phyloP scores from a whole-genome alignment of 2,329 filamentous ascomycete species.

The Fusarium sp. region DNA sequence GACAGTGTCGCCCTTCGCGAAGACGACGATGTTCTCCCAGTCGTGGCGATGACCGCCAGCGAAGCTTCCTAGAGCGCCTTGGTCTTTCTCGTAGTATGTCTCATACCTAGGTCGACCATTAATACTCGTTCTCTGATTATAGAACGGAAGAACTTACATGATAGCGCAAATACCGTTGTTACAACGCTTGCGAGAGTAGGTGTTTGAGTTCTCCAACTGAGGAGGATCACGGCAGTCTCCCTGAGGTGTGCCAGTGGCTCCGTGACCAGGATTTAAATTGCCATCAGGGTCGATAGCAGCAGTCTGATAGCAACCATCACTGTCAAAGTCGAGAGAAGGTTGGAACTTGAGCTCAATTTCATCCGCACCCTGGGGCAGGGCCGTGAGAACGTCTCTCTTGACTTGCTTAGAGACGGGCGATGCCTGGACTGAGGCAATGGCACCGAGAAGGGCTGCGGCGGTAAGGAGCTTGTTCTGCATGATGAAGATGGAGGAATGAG shows the following conservation, averaged over 20 bases:
- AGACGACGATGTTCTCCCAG: slow-evolving; percentile 57
- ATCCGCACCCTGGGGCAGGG: slow-evolving; percentile 51
- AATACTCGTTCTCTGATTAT: not conserved
- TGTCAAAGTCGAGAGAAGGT: slow-evolving; percentile 55
- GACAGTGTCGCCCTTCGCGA: slow-evolving; percentile 41
- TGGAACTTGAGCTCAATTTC: slow-evolving; percentile 52
- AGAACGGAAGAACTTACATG: slow-evolving; percentile 34
- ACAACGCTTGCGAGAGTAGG: slow-evolving; percentile 50
- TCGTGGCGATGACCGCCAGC: slow-evolving; percentile 56
- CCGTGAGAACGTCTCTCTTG: slow-evolving; percentile 46
- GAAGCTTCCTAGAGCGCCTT: slow-evolving; percentile 49
- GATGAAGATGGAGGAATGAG: not conserved
- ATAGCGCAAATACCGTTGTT: slow-evolving; percentile 52
- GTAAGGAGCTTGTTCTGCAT: slow-evolving; percentile 37
- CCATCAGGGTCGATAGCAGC: slow-evolving; percentile 58
- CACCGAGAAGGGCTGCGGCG: slow-evolving; percentile 32
- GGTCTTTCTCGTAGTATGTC: slow-evolving; percentile 61
- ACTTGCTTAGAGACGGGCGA: slow-evolving; percentile 22
- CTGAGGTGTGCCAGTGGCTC: slow-evolving; percentile 46
- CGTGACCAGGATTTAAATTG: slow-evolving; percentile 46
- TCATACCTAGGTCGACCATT: slow-evolving; percentile 31
- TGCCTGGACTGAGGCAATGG: slow-evolving; percentile 33
- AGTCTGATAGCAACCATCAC: slow-evolving; percentile 59
- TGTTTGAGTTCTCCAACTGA: slow-evolving; percentile 50
- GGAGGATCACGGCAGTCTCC: slow-evolving; percentile 48